Conservation (phyloP, 257 asterid species). For the Primulina tabacum region DNA sequence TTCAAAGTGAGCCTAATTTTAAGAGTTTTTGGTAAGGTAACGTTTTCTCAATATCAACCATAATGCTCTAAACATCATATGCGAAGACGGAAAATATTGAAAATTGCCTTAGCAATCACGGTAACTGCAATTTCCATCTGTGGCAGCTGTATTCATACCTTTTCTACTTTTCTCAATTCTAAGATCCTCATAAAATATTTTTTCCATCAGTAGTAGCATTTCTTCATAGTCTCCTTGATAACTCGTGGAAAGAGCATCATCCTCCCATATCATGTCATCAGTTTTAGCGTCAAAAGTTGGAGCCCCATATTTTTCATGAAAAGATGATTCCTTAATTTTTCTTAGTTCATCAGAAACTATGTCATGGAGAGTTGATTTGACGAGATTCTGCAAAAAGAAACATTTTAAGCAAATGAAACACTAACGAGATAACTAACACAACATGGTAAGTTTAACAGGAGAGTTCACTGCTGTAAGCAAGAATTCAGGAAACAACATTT, state of each 20-base stretch:
- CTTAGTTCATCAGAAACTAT: conserved; percentile 76
- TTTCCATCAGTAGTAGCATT: conserved; percentile 80
- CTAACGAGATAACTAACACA: conserved; percentile 15
- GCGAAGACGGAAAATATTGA: neutral
- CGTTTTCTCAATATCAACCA: conserved; percentile 9
- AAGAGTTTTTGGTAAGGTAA: conserved; percentile 7
- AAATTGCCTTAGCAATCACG: conserved; percentile 15
- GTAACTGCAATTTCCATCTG: neutral
- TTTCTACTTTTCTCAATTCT: conserved; percentile 38
- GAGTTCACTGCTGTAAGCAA: neutral
- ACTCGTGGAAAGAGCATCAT: conserved; percentile 66
- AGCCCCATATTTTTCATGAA: conserved; percentile 27
- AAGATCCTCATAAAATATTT: conserved; percentile 82
- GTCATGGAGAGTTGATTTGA: conserved; percentile 60
- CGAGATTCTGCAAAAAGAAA: conserved; percentile 47
- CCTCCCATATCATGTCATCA: conserved; percentile 87
- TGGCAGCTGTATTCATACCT: conserved; percentile 37
- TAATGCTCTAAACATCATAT: neutral
- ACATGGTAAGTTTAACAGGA: neutral
- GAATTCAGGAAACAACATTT: conserved; percentile 5
- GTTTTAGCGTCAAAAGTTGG: conserved; percentile 25
- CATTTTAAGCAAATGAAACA: conserved; percentile 8
- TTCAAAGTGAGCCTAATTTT: neutral
- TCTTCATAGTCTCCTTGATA: conserved; percentile 82
- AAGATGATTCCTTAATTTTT: conserved; percentile 52